A percentile compares a stretch with the other conserved stretches of the same genome.
Conservation (phyloP, 805 yeast genomes). For the Pichia rugopelliculosa region DNA sequence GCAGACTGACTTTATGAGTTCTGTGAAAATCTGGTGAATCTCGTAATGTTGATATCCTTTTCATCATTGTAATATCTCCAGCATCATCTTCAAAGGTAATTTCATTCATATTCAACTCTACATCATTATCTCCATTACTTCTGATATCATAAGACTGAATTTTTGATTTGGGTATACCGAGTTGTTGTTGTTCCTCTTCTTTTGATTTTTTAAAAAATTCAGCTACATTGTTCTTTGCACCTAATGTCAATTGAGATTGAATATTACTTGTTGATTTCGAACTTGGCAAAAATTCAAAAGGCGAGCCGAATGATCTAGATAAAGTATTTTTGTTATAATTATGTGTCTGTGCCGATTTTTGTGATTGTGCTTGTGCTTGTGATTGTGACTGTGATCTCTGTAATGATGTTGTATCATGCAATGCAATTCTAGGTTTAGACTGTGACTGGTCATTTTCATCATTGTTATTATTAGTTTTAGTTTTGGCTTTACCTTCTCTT, state of each 20-base stretch:
- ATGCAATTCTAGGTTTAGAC: not conserved
- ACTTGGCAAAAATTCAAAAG: not conserved
- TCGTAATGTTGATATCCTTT: slow-evolving; percentile 28
- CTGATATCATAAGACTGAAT: not conserved
- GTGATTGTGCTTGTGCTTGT: not conserved
- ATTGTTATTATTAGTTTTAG: not conserved
- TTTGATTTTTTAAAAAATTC: slow-evolving; percentile 11
- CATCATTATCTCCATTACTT: not conserved
- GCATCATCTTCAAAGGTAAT: slow-evolving; percentile 2
- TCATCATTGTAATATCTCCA: slow-evolving; percentile 14
- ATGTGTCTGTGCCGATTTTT: not conserved
- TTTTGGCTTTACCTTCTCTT: not conserved
- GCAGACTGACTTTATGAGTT: slow-evolving; percentile 11
- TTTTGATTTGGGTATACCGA: not conserved
- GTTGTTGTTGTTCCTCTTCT: slow-evolving; percentile 4
- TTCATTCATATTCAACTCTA: not conserved
- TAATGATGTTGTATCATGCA: slow-evolving; percentile 5
- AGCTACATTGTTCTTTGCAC: slow-evolving; percentile 7
- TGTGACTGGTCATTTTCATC: not conserved
- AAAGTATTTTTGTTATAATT: not conserved
- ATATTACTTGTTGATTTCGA: slow-evolving; percentile 1
- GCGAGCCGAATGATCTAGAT: slow-evolving; percentile 2
- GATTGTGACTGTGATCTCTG: slow-evolving; percentile 5
- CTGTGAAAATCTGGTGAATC: slow-evolving; percentile 23
- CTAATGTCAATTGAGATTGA: slow-evolving; percentile 8